Percentiles rank a stretch among this genome's conserved stretches.
phyloP scores from a whole-genome alignment of 345 rosid species.

The Microcos paniculata region DNA sequence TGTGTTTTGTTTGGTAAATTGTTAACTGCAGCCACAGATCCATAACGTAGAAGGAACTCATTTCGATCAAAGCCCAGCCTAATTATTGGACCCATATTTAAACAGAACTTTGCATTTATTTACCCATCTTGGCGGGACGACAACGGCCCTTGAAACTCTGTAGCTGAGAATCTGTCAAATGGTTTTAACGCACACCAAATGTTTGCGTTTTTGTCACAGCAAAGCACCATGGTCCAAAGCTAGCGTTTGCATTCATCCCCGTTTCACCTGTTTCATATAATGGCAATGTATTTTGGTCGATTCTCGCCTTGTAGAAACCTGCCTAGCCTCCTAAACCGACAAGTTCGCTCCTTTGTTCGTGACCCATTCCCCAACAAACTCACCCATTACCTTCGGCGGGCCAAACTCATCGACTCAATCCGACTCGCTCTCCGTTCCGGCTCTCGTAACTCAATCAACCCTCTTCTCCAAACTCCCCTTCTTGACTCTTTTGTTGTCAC shows the following conservation, averaged over 20 bases:
- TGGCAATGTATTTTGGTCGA: slow-evolving; percentile 37
- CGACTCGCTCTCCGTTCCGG: slow-evolving; percentile 71
- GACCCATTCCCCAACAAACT: slow-evolving; percentile 76
- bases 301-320: slow-evolving; percentile 28
- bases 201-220: slow-evolving; percentile 13
- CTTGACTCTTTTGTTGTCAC: slow-evolving; percentile 72
- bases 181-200: background rate
- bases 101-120: too few relatives aligned
- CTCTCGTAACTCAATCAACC: slow-evolving; percentile 26
- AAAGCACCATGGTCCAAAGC: background rate
- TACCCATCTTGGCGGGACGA: too few relatives aligned
- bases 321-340: slow-evolving; percentile 24
- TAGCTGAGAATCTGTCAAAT: background rate
- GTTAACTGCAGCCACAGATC: too few relatives aligned
- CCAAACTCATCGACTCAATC: slow-evolving; percentile 68
- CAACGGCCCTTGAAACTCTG: too few relatives aligned
- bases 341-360: slow-evolving; percentile 54
- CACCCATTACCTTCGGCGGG: slow-evolving; percentile 68
- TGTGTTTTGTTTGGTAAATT: too few relatives aligned
- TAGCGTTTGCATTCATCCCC: background rate
- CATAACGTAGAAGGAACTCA: too few relatives aligned
- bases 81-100: too few relatives aligned
- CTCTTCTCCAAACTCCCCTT: slow-evolving; percentile 48
- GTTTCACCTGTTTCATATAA: background rate
- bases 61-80: too few relatives aligned